Base-by-base conservation (phyloP, 2,329 filamentous ascomycete species). In the Diaporthe ampelina region DNA sequence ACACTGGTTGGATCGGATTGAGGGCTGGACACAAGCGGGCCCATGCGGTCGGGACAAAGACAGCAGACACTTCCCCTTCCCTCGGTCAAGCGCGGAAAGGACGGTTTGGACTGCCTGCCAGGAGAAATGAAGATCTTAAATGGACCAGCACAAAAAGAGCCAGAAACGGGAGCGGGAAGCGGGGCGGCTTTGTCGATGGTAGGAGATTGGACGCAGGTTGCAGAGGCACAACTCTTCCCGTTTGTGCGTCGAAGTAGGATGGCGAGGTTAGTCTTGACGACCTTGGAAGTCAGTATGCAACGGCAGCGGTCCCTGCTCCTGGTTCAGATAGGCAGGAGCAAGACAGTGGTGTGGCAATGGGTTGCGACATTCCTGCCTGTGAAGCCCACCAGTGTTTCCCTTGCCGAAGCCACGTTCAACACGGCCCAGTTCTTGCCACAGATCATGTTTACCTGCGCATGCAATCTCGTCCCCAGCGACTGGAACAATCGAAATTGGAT, bases 101-200 rank as follows among this genome's bases (percentile, higher is more conserved):
- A 40, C 13, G 29, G n/a, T 37, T 26, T 24, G 63, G 45, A 52
- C 45, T 26, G 40, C 19, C 35, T 13, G 19, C 43, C 26, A 37
- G 5, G 61, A 52, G 35, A 37, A 45, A 67, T 43, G 29, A 45
- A 52, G 3, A 26, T 52, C 52, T 52, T 52, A 63, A 52, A 37
- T 68, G 63, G 21, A 40, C 29, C 26, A n/a, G 26, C 48, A 68
- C 48, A 68, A 54, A 67, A 67, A 37, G 48, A 54, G 45, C 32
- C 63, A 54, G 48, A 40, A 40, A n/a, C 48, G 48, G 63, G 48
- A 68, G 63, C 63, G 45, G 29, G 48, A 13, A 40, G 32, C 4
- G 63, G 48, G 4, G 11, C 2, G 48, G 37, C 48, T 40, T 40
- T 68, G 63, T 50, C 8, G 45, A 4, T 26, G 63, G 32, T 52